phyloP scores from a whole-genome alignment of 2,329 filamentous ascomycete species.

The Ophiosphaerella narmari region DNA sequence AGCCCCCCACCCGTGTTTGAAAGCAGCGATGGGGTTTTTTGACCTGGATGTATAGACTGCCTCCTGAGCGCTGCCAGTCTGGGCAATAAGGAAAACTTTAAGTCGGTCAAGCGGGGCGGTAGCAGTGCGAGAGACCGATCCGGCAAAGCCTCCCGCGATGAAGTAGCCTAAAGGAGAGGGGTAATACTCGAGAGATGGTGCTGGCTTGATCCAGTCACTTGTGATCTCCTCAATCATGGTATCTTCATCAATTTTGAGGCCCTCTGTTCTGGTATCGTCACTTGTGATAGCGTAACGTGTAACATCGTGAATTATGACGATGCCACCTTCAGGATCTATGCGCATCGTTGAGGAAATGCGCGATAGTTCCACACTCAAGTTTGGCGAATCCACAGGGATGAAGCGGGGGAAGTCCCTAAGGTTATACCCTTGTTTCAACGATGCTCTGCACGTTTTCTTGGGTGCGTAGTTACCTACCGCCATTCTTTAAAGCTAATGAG shows the following conservation, averaged over 20 bases:
- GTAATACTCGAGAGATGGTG: too few species aligned
- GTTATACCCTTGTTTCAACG: too few species aligned
- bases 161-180: slow-evolving; percentile 79
- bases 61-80: slow-evolving; percentile 68
- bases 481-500: slow-evolving; percentile 91
- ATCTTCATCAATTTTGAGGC: too few species aligned
- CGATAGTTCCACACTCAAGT: slow-evolving; percentile 80
- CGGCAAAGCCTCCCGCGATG: slow-evolving; percentile 89
- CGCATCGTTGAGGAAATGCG: slow-evolving; percentile 91
- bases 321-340: slow-evolving; percentile 92
- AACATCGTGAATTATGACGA: too few species aligned
- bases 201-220: too few species aligned
- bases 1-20: slow-evolving; percentile 69
- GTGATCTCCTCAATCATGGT: too few species aligned
- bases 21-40: slow-evolving; percentile 67
- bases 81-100: slow-evolving; percentile 96
- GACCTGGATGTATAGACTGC: slow-evolving; percentile 70
- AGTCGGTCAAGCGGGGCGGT: slow-evolving; percentile 95
- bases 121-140: slow-evolving; percentile 90
- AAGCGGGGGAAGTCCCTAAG: slow-evolving; percentile 93
- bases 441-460: too few species aligned
- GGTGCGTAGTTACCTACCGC: slow-evolving; percentile 80
- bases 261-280: slow-evolving; percentile 69
- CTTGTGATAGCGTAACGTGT: too few species aligned
- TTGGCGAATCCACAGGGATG: slow-evolving; percentile 71